Evolutionary conservation across 129 eudicot species (phyloP).

Genomic region (Helianthus annuus): DNA sequence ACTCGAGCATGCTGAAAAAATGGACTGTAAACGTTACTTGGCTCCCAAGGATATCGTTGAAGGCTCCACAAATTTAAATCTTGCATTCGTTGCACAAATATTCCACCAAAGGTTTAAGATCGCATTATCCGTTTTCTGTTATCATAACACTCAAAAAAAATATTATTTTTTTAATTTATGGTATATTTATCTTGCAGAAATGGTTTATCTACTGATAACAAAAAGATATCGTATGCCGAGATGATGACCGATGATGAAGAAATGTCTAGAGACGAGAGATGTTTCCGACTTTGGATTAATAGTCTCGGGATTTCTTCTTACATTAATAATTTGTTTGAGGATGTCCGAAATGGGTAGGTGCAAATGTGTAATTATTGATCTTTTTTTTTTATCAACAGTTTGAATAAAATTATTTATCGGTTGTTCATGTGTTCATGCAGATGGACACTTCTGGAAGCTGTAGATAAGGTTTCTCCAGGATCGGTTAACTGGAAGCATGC

Average conservation of each 20-base stretch:
- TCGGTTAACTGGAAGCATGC: slow-evolving; percentile 95
- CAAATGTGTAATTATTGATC: neutral
- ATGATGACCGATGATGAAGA: slow-evolving; percentile 95
- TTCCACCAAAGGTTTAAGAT: slow-evolving; percentile 77
- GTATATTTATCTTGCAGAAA: slow-evolving; percentile 45
- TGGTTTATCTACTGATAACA: slow-evolving; percentile 85
- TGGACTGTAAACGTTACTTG: slow-evolving; percentile 92
- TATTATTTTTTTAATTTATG: neutral
- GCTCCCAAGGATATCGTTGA: slow-evolving; percentile 79
- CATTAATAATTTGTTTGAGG: slow-evolving; percentile 89
- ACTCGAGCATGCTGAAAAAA: slow-evolving; percentile 89
- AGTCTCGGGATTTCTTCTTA: slow-evolving; percentile 84
- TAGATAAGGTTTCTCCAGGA: slow-evolving; percentile 83
- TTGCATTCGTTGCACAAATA: slow-evolving; percentile 93
- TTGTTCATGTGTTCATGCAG: slow-evolving; percentile 38
- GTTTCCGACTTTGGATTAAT: slow-evolving; percentile 91
- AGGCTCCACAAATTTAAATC: slow-evolving; percentile 84
- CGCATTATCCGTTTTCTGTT: neutral
- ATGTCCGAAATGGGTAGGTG: slow-evolving; percentile 86
- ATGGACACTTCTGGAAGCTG: slow-evolving; percentile 86
- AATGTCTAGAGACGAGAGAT: slow-evolving; percentile 93
- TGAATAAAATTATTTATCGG: neutral
- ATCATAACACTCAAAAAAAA: too few species aligned
- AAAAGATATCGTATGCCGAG: slow-evolving; percentile 89
- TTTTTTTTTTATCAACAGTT: neutral